phyloP scores from a whole-genome alignment of 768 basidiomycete genomes.

The Thelephora aurantiotincta region DNA sequence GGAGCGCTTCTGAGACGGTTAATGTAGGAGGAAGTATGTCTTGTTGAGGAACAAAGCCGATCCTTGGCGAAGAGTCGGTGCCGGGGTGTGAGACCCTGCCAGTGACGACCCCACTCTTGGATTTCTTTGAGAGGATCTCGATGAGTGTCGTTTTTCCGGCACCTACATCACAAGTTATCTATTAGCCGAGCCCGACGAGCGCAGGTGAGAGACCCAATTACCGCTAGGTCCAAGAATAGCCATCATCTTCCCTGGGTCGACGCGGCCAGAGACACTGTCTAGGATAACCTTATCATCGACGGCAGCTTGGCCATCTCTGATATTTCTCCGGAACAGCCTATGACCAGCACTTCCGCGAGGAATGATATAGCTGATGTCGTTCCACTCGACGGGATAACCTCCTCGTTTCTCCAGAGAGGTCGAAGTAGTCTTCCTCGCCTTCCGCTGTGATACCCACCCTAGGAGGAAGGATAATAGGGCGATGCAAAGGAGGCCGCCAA shows the following conservation, averaged over 20 bases:
- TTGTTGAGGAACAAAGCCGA: slow-evolving; percentile 82
- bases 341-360: slow-evolving; percentile 13
- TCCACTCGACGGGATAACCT: slow-evolving; percentile 58
- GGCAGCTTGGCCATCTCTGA: background rate
- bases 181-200: background rate
- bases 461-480: slow-evolving; percentile 45
- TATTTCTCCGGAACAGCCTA: slow-evolving; percentile 5
- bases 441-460: slow-evolving; percentile 47
- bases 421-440: slow-evolving; percentile 33
- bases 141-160: slow-evolving; percentile 89
- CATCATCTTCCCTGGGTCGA: slow-evolving; percentile 76
- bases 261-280: slow-evolving; percentile 50
- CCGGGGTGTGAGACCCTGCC: slow-evolving; percentile 49
- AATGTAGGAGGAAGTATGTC: slow-evolving; percentile 62
- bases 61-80: slow-evolving; percentile 27
- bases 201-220: slow-evolving; percentile 12
- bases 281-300: slow-evolving; percentile 52
- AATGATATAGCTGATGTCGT: slow-evolving; percentile 51
- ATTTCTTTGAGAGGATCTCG: slow-evolving; percentile 78
- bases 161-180: slow-evolving; percentile 20
- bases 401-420: slow-evolving; percentile 22
- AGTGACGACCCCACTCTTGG: slow-evolving; percentile 53
- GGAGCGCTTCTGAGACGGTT: slow-evolving; percentile 45
- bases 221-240: slow-evolving; percentile 90
- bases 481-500: slow-evolving; percentile 48